A percentile compares a stretch with the other conserved stretches of the same genome.
These are phyloP conservation scores for Boletus rubescentipes DNA, from an alignment of 768 basidiomycete genomes.

Conservation along the genomic window DNA sequence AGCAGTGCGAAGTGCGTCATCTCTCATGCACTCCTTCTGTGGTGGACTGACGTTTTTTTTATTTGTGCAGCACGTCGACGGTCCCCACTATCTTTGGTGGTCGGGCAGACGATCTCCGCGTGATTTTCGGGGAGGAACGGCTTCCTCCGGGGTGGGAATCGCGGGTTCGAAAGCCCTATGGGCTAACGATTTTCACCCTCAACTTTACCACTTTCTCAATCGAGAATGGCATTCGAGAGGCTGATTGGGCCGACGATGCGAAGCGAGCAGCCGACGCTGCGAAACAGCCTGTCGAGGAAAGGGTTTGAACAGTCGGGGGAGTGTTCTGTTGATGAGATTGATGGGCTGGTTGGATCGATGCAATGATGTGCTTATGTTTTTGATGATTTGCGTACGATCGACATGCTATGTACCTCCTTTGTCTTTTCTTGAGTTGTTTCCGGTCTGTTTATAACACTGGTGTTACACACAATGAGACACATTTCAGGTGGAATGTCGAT, in stretches of 20 bases:
- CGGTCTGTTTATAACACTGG: no score
- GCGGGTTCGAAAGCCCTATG: conserved; percentile 46
- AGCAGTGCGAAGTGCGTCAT: conserved; percentile 62
- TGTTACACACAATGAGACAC: no score
- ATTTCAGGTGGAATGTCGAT: no score
- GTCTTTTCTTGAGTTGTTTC: no score
- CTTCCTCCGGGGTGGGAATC: conserved; percentile 74
- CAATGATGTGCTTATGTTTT: no score
- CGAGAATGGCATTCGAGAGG: conserved; percentile 12
- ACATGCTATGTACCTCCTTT: no score
- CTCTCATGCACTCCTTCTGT: background rate
- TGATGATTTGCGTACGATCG: no score
- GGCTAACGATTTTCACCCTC: conserved; percentile 57
- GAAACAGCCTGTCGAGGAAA: background rate
- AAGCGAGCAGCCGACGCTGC: background rate
- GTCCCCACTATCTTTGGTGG: conserved; percentile 67
- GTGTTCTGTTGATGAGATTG: background rate
- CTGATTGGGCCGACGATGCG: conserved; percentile 8
- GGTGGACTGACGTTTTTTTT: background rate
- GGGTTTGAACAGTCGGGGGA: background rate
- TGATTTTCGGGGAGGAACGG: conserved; percentile 62
- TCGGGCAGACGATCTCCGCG: conserved; percentile 48
- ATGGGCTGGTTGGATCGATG: background rate
- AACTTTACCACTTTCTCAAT: conserved; percentile 33
- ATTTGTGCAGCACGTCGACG: conserved; percentile 51